Percentiles rank a stretch among this genome's conserved stretches.
Conservation (phyloP, 306 rosid species). For the Cucurbita pepo region DNA sequence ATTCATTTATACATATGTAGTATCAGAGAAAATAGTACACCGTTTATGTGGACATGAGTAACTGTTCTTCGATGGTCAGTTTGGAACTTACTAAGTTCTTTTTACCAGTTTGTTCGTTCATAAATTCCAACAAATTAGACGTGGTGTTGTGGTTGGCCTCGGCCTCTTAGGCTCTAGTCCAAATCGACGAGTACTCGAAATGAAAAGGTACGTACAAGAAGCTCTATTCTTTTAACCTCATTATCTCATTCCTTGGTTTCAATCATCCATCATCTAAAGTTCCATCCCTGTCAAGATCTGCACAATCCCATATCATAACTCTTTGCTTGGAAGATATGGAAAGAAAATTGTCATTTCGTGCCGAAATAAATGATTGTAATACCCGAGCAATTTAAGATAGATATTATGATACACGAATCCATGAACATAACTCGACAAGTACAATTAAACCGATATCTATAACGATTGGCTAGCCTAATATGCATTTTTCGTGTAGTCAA, state of each 20-base stretch:
- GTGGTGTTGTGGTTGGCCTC: too few species aligned
- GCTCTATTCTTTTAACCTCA: neutral
- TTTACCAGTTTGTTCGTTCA: too few species aligned
- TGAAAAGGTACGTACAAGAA: neutral
- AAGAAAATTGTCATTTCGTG: neutral
- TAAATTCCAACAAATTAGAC: too few species aligned
- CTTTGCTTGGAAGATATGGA: neutral
- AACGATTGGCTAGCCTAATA: neutral
- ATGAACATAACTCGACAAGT: neutral
- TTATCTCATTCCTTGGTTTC: neutral
- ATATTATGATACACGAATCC: neutral
- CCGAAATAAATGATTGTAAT: neutral
- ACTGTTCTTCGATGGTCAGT: too few species aligned
- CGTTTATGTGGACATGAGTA: too few species aligned
- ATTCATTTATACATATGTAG: too few species aligned
- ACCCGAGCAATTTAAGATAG: neutral
- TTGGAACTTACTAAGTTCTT: too few species aligned
- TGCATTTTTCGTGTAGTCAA: neutral
- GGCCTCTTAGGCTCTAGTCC: too few species aligned
- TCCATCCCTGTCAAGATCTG: neutral
- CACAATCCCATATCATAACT: neutral
- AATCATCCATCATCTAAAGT: neutral
- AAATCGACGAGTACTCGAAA: neutral
- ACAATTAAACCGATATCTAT: neutral
- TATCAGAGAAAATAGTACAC: too few species aligned